Conservation (phyloP, 177 flowering plant species). For the Vitis hybrid region DNA sequence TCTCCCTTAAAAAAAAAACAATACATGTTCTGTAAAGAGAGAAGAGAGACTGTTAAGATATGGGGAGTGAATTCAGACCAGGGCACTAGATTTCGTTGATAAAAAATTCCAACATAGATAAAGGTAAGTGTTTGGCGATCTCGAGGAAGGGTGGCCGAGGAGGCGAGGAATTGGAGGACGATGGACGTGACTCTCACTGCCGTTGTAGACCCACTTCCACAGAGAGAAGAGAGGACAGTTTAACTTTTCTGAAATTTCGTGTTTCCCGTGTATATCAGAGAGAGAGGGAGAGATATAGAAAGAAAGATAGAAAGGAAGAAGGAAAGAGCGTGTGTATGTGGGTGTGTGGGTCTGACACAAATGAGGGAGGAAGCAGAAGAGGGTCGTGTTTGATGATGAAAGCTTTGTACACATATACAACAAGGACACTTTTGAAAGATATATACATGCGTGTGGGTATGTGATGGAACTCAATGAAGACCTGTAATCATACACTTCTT, state of each 20-base stretch:
- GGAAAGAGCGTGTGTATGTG: neutral
- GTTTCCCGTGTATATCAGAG: neutral
- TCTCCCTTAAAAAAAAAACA: too few species aligned
- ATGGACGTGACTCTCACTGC: conserved; percentile 14
- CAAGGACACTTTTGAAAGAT: neutral
- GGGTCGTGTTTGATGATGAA: conserved; percentile 11
- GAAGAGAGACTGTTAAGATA: too few species aligned
- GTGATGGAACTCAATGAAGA: conserved; percentile 11
- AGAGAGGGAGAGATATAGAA: conserved; percentile 5
- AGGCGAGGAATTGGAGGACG: conserved; percentile 26
- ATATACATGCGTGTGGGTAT: conserved; percentile 4
- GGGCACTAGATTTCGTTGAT: conserved; percentile 1
- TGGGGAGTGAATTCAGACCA: neutral
- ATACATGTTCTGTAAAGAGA: too few species aligned
- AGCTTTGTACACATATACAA: conserved; percentile 1
- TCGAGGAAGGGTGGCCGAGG: conserved; percentile 19
- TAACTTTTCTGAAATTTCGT: neutral
- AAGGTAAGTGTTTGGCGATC: conserved; percentile 17
- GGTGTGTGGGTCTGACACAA: conserved; percentile 15
- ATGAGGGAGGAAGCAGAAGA: conserved; percentile 17
- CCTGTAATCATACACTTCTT: neutral
- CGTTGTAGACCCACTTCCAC: conserved; percentile 16
- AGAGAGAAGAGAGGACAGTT: neutral
- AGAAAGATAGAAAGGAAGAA: neutral
- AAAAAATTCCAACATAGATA: conserved; percentile 9